Evolutionary conservation across 1,139 yeast genomes (phyloP).

Genomic region (Saccharomycopsis phalli): DNA sequence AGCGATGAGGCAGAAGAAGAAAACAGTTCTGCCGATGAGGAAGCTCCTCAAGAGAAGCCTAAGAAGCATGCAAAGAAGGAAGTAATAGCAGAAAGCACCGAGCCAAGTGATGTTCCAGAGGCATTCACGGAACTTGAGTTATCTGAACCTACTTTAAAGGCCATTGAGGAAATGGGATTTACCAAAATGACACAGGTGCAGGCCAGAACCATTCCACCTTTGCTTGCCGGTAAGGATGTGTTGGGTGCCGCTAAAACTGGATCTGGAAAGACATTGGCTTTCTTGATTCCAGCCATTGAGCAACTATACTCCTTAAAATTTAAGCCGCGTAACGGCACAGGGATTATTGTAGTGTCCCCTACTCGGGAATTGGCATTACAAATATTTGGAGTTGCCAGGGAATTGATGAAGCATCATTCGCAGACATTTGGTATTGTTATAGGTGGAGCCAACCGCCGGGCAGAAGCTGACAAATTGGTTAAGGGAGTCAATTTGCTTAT

Average conservation of each 20-base stretch:
- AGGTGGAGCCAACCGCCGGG: conserved; percentile 97
- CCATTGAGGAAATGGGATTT: conserved; percentile 82
- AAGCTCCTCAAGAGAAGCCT: conserved; percentile 24
- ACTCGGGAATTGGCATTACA: conserved; percentile 92
- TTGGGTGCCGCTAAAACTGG: conserved; percentile 98
- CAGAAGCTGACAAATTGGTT: conserved; percentile 86
- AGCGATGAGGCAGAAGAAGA: conserved; percentile 28
- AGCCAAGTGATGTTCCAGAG: conserved; percentile 22
- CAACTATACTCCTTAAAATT: conserved; percentile 78
- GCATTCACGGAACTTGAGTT: conserved; percentile 53
- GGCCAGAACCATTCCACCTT: conserved; percentile 89
- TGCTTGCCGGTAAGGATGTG: conserved; percentile 91
- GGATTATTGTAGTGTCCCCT: conserved; percentile 80
- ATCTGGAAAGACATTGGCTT: conserved; percentile 94
- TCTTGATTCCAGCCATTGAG: conserved; percentile 91
- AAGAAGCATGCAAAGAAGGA: conserved; percentile 25
- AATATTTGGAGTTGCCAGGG: conserved; percentile 94
- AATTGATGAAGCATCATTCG: conserved; percentile 80
- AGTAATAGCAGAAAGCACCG: conserved; percentile 22
- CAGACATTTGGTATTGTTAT: conserved; percentile 95
- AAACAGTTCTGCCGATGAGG: conserved; percentile 25
- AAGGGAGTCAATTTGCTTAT: conserved; percentile 91
- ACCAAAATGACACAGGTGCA: conserved; percentile 87
- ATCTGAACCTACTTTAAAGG: conserved; percentile 71
- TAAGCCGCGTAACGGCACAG: conserved; percentile 90